These are phyloP conservation scores for Nectriaceae sp. DNA, from an alignment of 2,329 filamentous ascomycete genomes.

Conservation along the genomic window DNA sequence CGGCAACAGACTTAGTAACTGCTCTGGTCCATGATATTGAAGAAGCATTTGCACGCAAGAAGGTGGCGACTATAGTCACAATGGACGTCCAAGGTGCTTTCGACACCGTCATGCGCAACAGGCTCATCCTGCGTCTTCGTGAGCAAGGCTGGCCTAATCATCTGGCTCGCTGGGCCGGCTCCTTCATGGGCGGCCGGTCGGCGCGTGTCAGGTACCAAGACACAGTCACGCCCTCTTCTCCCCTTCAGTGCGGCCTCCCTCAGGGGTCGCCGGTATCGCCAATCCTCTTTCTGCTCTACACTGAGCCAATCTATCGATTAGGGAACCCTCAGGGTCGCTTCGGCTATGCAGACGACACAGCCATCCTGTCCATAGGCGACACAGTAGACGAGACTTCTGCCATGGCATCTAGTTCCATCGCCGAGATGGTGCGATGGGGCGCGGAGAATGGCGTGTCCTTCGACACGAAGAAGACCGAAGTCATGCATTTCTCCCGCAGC, in stretches of 20 bases:
- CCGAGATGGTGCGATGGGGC: conserved; percentile 16
- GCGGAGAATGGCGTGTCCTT: conserved; percentile 19
- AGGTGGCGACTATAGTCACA: conserved; percentile 14
- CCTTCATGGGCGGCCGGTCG: conserved; percentile 12
- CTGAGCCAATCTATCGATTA: conserved; percentile 13
- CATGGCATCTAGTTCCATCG: conserved; percentile 6
- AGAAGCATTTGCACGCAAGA: conserved; percentile 10
- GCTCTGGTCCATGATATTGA: conserved; percentile 22
- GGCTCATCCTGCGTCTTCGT: conserved; percentile 13
- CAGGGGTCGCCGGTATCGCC: conserved; percentile 18
- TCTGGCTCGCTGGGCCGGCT: conserved; percentile 12
- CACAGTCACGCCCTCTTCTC: conserved; percentile 2
- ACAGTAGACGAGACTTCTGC: conserved; percentile 13
- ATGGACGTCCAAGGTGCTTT: conserved; percentile 21
- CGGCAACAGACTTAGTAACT: conserved; percentile 6
- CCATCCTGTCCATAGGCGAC: conserved; percentile 15
- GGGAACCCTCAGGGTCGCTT: conserved; percentile 10
- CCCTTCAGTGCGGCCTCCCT: conserved; percentile 10
- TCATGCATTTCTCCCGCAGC: conserved; percentile 20
- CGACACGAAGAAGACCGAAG: conserved; percentile 21
- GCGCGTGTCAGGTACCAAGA: conserved; percentile 8
- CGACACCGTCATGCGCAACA: conserved; percentile 17
- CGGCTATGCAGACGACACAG: conserved; percentile 22
- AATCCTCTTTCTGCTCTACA: conserved; percentile 20
- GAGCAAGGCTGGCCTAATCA: conserved; percentile 16